These are phyloP conservation scores for Blastobotrys americana DNA, from an alignment of 805 yeast genomes.

Conservation along the genomic window DNA sequence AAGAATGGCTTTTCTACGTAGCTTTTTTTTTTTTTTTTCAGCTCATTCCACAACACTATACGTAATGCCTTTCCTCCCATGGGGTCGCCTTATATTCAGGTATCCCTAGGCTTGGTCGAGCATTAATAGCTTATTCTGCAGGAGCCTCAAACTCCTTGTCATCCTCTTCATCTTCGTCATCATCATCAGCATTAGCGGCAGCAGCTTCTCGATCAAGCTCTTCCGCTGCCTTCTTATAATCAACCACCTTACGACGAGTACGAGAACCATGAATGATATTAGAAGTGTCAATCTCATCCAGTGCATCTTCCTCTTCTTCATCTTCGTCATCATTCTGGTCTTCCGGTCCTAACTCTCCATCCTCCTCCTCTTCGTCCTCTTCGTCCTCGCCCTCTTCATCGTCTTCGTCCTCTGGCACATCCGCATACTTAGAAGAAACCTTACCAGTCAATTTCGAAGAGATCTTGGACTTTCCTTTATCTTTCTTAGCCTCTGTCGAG, in stretches of 20 bases:
- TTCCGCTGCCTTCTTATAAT: slow-evolving; percentile 73
- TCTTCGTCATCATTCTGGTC: slow-evolving; percentile 39
- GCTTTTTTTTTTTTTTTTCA: too few species aligned
- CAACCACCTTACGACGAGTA: slow-evolving; percentile 84
- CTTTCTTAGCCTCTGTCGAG: background rate
- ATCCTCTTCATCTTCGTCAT: slow-evolving; percentile 40
- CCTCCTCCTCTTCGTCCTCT: slow-evolving; percentile 33
- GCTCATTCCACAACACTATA: too few species aligned
- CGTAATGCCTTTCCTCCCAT: too few species aligned
- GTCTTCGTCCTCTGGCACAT: slow-evolving; percentile 42
- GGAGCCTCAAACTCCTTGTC: slow-evolving; percentile 44
- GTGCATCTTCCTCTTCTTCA: slow-evolving; percentile 71
- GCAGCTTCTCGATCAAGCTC: slow-evolving; percentile 49
- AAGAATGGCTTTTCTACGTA: too few species aligned
- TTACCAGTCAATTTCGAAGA: slow-evolving; percentile 4
- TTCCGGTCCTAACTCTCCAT: slow-evolving; percentile 41
- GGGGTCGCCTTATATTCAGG: too few species aligned
- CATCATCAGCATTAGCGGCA: slow-evolving; percentile 38
- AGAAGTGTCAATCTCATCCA: slow-evolving; percentile 69
- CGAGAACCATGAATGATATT: slow-evolving; percentile 75
- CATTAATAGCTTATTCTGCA: too few species aligned
- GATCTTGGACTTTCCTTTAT: slow-evolving; percentile 4
- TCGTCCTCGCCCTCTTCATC: slow-evolving; percentile 34
- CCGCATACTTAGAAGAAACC: slow-evolving; percentile 15
- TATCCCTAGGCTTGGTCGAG: too few species aligned